Evolutionary conservation across 177 flowering plant species (phyloP).

Genomic region (Vitis hybrid): DNA sequence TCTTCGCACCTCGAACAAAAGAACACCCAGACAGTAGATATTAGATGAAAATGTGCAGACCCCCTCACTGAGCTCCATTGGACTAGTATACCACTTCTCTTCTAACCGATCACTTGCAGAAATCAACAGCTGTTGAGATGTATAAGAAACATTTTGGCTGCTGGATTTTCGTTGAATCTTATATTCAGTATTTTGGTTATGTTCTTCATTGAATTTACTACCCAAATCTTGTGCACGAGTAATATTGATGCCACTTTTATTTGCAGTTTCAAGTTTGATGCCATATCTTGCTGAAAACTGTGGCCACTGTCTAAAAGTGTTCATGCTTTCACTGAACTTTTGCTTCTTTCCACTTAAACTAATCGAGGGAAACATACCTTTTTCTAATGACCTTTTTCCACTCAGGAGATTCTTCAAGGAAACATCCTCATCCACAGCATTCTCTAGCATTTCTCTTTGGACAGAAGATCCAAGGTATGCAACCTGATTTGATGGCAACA

Average conservation of each 20-base stretch:
- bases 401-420: conserved; percentile 18
- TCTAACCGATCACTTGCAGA: conserved; percentile 41
- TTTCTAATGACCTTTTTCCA: conserved; percentile 41
- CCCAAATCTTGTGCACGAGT: conserved; percentile 21
- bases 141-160: conserved; percentile 15
- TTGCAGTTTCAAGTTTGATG: conserved; percentile 23
- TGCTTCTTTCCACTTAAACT: conserved; percentile 44
- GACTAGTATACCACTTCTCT: conserved; percentile 86
- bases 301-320: conserved; percentile 26
- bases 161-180: conserved; percentile 21
- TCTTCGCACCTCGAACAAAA: conserved; percentile 82
- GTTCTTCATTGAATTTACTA: conserved; percentile 14
- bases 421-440: conserved; percentile 23
- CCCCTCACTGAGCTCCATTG: conserved; percentile 54
- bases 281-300: conserved; percentile 31
- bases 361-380: conserved; percentile 17
- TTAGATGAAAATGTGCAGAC: conserved; percentile 57
- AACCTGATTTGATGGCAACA: conserved; percentile 54
- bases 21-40: conserved; percentile 80
- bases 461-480: conserved; percentile 49
- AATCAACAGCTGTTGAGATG: conserved; percentile 22
- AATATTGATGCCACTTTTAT: conserved; percentile 14
- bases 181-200: conserved; percentile 11
- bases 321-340: conserved; percentile 33
- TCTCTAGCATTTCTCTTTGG: conserved; percentile 25